These are phyloP conservation scores for Areca catechu DNA, from an alignment of 176 grass and related monocot species.

Conservation along the genomic window DNA sequence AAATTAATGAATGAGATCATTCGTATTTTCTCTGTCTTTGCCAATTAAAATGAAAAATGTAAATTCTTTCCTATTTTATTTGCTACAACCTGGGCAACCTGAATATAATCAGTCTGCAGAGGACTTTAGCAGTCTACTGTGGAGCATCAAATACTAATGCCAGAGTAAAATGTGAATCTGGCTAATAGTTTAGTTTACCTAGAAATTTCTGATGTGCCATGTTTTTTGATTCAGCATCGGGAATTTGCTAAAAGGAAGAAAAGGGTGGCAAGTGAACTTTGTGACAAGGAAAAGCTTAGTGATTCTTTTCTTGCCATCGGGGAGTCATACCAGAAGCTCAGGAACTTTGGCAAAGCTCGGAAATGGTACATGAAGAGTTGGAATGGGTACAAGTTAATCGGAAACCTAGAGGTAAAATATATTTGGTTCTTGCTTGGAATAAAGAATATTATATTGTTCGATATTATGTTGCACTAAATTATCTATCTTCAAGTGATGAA, in stretches of 20 bases:
- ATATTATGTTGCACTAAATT: no score
- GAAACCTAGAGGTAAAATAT: constrained; percentile 62
- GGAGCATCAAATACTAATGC: no score
- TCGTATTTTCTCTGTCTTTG: no score
- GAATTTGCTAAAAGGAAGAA: constrained; percentile 85
- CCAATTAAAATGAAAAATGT: no score
- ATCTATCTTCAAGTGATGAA: no score
- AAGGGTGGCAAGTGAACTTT: constrained; percentile 48
- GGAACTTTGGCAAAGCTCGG: constrained; percentile 68
- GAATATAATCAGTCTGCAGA: no score
- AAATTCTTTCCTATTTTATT: not conserved
- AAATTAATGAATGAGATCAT: no score
- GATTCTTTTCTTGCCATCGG: constrained; percentile 62
- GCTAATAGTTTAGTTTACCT: constrained; percentile 6
- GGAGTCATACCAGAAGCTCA: constrained; percentile 88
- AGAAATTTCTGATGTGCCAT: constrained; percentile 3
- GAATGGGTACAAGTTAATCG: constrained; percentile 57
- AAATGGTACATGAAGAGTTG: constrained; percentile 92
- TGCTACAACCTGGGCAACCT: constrained; percentile 7
- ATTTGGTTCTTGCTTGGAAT: constrained; percentile 13
- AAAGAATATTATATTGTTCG: no score
- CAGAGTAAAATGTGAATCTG: not conserved
- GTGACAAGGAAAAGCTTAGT: constrained; percentile 69
- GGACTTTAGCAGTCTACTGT: no score
- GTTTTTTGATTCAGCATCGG: constrained; percentile 52